Conservation (phyloP, 2,329 filamentous ascomycete species). For the Dactylellina sp. region DNA sequence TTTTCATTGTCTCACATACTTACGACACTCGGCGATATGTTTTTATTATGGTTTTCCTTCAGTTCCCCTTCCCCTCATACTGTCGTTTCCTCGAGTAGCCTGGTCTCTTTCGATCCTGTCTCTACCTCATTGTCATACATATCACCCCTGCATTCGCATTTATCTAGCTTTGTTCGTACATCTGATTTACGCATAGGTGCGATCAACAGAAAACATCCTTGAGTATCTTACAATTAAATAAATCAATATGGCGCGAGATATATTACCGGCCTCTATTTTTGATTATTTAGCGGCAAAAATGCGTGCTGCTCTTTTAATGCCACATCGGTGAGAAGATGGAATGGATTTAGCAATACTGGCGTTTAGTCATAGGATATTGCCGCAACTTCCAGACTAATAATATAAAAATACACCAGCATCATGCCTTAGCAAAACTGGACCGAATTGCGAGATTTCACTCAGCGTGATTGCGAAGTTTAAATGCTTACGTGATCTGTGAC, state of each 20-base stretch:
- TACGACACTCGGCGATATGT: slow-evolving; percentile 62
- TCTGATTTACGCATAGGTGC: slow-evolving; percentile 56
- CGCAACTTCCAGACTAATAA: no score
- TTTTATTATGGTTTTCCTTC: slow-evolving; percentile 42
- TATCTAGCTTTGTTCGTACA: slow-evolving; percentile 48
- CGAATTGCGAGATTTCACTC: no score
- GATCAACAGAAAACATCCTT: slow-evolving; percentile 52
- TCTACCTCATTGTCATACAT: slow-evolving; percentile 35
- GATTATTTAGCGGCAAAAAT: not conserved
- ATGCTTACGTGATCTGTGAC: no score
- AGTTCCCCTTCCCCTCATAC: slow-evolving; percentile 11
- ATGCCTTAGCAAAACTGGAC: no score
- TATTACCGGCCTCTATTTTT: not conserved
- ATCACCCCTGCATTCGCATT: slow-evolving; percentile 34
- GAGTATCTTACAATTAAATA: slow-evolving; percentile 35
- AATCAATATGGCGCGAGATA: slow-evolving; percentile 50
- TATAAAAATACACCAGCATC: no score
- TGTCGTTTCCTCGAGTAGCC: slow-evolving; percentile 1
- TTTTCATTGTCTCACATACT: slow-evolving; percentile 61
- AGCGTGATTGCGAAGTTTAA: no score
- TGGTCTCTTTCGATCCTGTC: slow-evolving; percentile 45
- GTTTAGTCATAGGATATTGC: no score
- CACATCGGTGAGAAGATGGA: no score
- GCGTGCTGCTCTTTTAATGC: no score
- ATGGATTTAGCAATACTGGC: no score